Evolutionary conservation across 1,139 yeast species (phyloP).

Genomic region (Pichia sp.): DNA sequence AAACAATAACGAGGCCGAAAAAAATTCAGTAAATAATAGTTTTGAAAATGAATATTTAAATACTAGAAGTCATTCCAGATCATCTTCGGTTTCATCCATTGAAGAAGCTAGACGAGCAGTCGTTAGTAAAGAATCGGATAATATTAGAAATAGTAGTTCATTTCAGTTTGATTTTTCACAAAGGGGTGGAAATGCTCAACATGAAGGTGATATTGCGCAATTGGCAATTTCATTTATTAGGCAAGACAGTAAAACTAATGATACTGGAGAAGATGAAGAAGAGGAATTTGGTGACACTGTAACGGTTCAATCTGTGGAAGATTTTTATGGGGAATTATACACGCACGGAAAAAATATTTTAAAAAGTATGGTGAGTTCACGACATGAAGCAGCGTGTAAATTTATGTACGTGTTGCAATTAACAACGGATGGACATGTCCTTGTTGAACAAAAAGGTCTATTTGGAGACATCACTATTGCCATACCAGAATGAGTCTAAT

Average conservation of each 20-base stretch:
- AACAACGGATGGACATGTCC: slow-evolving; percentile 2
- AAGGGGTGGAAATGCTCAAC: slow-evolving; percentile 4
- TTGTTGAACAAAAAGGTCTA: slow-evolving; percentile 3
- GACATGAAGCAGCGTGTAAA: not conserved
- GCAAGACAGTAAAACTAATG: too few relatives aligned
- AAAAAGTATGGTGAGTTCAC: not conserved
- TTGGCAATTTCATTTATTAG: too few relatives aligned
- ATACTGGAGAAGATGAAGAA: too few relatives aligned
- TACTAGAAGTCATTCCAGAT: slow-evolving; percentile 9
- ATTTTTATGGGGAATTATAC: too few relatives aligned
- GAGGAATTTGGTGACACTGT: too few relatives aligned
- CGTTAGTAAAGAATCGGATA: not conserved
- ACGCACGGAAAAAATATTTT: too few relatives aligned
- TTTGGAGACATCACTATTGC: not conserved
- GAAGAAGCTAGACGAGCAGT: slow-evolving; percentile 26
- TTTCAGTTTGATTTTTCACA: slow-evolving; percentile 15
- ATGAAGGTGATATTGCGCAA: not conserved
- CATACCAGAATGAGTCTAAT: not conserved
- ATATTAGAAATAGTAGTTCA: slow-evolving; percentile 12
- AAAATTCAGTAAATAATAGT: not conserved
- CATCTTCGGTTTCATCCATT: slow-evolving; percentile 24
- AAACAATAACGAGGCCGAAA: not conserved
- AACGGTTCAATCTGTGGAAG: not conserved
- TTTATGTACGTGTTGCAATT: slow-evolving; percentile 5
- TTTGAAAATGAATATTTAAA: slow-evolving; percentile 9